Percentiles rank a stretch among this genome's conserved stretches.
These are phyloP conservation scores for Glarea lozoyensis DNA, from an alignment of 495 filamentous ascomycete genomes.

Conservation along the genomic window DNA sequence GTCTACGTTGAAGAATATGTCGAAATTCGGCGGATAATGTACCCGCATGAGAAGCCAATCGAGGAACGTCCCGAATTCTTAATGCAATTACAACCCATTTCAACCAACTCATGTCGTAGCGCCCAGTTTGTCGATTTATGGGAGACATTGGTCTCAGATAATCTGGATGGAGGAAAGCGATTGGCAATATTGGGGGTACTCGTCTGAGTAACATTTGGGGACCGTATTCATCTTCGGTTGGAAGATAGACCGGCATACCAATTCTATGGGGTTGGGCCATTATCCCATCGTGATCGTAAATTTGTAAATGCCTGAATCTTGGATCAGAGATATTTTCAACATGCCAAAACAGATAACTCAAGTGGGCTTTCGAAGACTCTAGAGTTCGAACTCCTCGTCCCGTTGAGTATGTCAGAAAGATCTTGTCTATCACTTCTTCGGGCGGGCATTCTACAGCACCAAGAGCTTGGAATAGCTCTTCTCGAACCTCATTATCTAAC, in stretches of 20 bases:
- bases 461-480: not conserved
- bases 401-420: not conserved
- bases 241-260: too few species aligned
- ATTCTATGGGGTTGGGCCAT: too few species aligned
- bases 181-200: too few species aligned
- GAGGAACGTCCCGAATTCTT: constrained; percentile 1
- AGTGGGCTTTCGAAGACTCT: not conserved
- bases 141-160: too few species aligned
- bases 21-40: constrained; percentile 8
- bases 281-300: not conserved
- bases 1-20: constrained; percentile 7
- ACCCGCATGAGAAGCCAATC: constrained; percentile 1
- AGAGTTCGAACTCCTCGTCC: not conserved
- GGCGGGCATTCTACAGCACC: not conserved
- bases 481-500: not conserved
- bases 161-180: too few species aligned
- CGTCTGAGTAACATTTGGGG: constrained; percentile 1
- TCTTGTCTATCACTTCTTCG: not conserved
- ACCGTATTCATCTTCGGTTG: constrained; percentile 7
- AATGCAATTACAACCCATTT: not conserved
- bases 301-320: not conserved
- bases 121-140: too few species aligned
- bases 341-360: constrained; percentile 8
- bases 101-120: not conserved
- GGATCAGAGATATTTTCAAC: not conserved